A percentile compares a stretch with the other conserved stretches of the same genome.
Conservation (phyloP, 148 eudicot genomes). For the Chenopodium quinoa region DNA sequence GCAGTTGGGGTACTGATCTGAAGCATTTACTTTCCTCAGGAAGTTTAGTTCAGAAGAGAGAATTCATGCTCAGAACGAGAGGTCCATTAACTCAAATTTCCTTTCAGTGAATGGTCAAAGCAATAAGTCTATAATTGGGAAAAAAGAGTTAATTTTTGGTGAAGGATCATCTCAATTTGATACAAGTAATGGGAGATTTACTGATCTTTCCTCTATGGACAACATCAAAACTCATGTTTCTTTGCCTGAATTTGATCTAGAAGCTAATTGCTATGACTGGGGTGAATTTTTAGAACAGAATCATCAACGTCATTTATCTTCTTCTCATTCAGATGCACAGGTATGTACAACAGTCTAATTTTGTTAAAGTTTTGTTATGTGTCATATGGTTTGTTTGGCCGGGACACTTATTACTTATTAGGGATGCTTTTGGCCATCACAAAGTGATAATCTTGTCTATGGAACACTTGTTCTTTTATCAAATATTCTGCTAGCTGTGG, state of each 20-base stretch:
- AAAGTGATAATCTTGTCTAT: not conserved
- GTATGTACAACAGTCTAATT: slow-evolving; percentile 19
- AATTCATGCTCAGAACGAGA: slow-evolving; percentile 21
- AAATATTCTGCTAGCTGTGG: not conserved
- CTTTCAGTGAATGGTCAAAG: slow-evolving; percentile 4
- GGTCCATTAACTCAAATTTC: slow-evolving; percentile 1
- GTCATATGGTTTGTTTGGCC: not conserved
- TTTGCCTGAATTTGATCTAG: slow-evolving; percentile 10
- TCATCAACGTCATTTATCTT: slow-evolving; percentile 17
- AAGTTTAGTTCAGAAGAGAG: slow-evolving; percentile 19
- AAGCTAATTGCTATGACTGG: slow-evolving; percentile 21
- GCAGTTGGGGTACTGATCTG: slow-evolving; percentile 2
- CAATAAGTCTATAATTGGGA: slow-evolving; percentile 14
- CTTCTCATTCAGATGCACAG: slow-evolving; percentile 23
- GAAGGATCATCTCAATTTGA: slow-evolving; percentile 25
- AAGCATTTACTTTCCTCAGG: slow-evolving; percentile 28
- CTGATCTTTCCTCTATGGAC: not conserved
- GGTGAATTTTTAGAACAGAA: not conserved
- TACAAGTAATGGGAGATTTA: slow-evolving; percentile 1
- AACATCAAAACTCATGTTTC: slow-evolving; percentile 4
- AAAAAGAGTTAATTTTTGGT: not conserved
- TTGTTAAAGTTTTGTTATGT: not conserved
- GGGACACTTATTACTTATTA: not conserved
- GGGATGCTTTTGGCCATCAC: not conserved
- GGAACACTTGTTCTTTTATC: not conserved